These are phyloP conservation scores for Mortierella sp. DNA, from an alignment of 371 early-diverging fungal genomes.

Conservation along the genomic window DNA sequence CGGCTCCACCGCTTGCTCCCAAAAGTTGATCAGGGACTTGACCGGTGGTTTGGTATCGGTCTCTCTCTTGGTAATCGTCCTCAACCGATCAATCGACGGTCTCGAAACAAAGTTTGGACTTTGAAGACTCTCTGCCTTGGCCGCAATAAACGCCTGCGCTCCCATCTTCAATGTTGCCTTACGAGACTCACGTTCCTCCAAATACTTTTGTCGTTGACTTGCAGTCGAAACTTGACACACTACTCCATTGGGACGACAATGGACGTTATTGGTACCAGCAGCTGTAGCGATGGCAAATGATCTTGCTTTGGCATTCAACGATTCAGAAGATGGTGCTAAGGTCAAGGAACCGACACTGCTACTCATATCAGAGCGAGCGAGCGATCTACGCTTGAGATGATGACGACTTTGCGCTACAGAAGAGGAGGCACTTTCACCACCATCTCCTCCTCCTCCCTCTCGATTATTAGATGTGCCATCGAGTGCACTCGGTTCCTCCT, in stretches of 20 bases:
- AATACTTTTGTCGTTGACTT: conserved; percentile 21
- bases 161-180: conserved; percentile 25
- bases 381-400: conserved; percentile 6
- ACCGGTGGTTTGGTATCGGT: conserved; percentile 34
- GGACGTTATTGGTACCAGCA: no score
- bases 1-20: conserved; percentile 36
- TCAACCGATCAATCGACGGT: conserved; percentile 46
- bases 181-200: conserved; percentile 26
- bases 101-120: conserved; percentile 22
- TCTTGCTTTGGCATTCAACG: conserved; percentile 16
- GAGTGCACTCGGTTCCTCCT: no score
- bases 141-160: conserved; percentile 22
- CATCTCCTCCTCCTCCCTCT: no score
- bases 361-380: conserved; percentile 18
- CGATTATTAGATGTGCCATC: no score
- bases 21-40: conserved; percentile 45
- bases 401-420: no score
- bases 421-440: not conserved
- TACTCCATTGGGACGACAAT: not conserved
- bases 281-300: not conserved
- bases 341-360: conserved; percentile 34
- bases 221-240: conserved; percentile 8
- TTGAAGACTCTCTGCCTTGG: conserved; percentile 27
- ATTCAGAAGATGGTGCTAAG: conserved; percentile 25
- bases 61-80: conserved; percentile 33